Conservation (phyloP, 148 eudicot species). For the Rhododendron ferrugineum region DNA sequence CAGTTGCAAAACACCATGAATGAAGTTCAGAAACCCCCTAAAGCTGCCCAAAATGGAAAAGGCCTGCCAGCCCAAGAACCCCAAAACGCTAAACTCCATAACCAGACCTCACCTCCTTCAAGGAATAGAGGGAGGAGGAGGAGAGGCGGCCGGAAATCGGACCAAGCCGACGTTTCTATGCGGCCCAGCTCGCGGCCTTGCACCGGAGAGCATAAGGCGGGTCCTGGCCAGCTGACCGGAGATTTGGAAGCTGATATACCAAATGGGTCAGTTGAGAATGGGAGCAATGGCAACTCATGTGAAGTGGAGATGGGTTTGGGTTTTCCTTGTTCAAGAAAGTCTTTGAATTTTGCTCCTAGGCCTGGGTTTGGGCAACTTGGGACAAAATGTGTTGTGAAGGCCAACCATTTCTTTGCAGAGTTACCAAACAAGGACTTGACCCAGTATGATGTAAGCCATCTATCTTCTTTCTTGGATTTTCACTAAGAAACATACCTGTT, state of each 20-base stretch:
- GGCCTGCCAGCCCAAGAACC: constrained; percentile 35
- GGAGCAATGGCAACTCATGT: constrained; percentile 14
- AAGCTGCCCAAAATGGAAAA: constrained; percentile 42
- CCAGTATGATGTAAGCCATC: constrained; percentile 60
- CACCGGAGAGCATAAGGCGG: constrained; percentile 31
- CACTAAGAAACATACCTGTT: not conserved
- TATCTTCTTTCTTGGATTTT: constrained; percentile 4
- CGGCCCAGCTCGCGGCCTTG: constrained; percentile 57
- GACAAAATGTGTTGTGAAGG: constrained; percentile 68
- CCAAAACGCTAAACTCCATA: constrained; percentile 23
- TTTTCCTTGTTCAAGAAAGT: constrained; percentile 51
- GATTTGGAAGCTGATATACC: constrained; percentile 13
- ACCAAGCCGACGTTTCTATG: constrained; percentile 44
- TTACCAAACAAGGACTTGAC: constrained; percentile 60
- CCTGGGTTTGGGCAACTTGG: constrained; percentile 69
- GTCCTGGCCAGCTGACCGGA: not conserved
- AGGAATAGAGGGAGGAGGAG: constrained; percentile 58
- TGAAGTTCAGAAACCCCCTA: constrained; percentile 33
- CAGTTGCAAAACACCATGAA: constrained; percentile 33
- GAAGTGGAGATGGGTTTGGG: constrained; percentile 32
- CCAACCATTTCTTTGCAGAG: constrained; percentile 70
- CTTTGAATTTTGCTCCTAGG: constrained; percentile 45
- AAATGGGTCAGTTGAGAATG: constrained; percentile 18
- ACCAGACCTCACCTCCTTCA: constrained; percentile 35
- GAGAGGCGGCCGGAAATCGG: constrained; percentile 55